Evolutionary conservation across 2,329 filamentous ascomycete species (phyloP), one percentile per base, ranked within the genome.

Genomic region (Trichoderma sp.): DNA sequence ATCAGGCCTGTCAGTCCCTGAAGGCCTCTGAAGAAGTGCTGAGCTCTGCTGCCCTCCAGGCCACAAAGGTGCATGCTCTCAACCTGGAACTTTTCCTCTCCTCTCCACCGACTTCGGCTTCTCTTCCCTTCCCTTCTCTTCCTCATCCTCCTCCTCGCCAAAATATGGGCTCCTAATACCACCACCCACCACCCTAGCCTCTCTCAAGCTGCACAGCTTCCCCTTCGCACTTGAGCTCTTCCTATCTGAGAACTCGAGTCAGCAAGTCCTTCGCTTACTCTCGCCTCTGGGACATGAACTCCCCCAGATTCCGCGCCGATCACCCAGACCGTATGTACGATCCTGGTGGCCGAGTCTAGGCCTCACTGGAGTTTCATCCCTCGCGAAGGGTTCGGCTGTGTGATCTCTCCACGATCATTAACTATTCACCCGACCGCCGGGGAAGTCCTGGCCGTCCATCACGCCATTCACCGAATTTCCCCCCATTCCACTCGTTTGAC

Each of bases 221-320:
- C 44, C 26, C 12, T 17, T 14, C 26, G 26, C 26, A 19, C 47
- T 47, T 58, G 47, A 6, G 12, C 34, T 51, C 44, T 21, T 52
- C 51, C 34, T 17, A 5, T 48, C 7, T 12, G 24, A 39, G 9
- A 47, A 51, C 10, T 10, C 30, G 10, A 10, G 30, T 7, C 30
- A 28, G 28, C 47, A 52, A 50, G n/a, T 34, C 15, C 44, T 47
- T 64, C 39, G 47, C 64, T 64, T 52, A 28, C 30, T 30, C 39
- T 55, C 41, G 52, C 57, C 65, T 60, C 43, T 44, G 63, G 63
- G 63, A 65, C 21, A 67, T 67, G 65, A 67, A 56, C 57, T 47
- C 44, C 30, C 55, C 47, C 52, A 52, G 48, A 43, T 63, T 59
- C 52, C 17, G 50, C 47, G 43, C 50, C 43, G 48, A 65, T 9